Conservation (phyloP, 1,139 yeast species). For the Sugiyamaella castrensis region DNA sequence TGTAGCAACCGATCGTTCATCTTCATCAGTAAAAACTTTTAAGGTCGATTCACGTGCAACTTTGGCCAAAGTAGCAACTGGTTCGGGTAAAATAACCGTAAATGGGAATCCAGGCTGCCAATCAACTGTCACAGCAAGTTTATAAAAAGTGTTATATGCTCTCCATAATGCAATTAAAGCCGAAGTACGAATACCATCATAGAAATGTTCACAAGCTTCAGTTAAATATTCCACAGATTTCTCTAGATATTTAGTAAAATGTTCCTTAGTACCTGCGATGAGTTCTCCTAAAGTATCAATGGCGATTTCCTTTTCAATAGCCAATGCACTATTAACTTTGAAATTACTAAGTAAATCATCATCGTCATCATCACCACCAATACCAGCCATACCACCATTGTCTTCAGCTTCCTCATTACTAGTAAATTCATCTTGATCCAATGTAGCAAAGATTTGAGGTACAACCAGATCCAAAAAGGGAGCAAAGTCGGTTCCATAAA, state of each 20-base stretch:
- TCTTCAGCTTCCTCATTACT: constrained; percentile 38
- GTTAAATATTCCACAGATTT: constrained; percentile 61
- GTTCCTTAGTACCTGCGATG: constrained; percentile 79
- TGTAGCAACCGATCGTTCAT: constrained; percentile 74
- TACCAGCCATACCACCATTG: constrained; percentile 28
- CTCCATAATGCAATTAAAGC: constrained; percentile 83
- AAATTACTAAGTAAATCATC: constrained; percentile 64
- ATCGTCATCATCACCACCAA: constrained; percentile 31
- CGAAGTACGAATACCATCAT: constrained; percentile 83
- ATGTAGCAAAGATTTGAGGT: constrained; percentile 79
- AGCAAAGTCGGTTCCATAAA: constrained; percentile 85
- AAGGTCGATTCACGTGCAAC: constrained; percentile 66
- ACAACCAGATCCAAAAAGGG: constrained; percentile 79
- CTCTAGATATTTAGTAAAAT: constrained; percentile 76
- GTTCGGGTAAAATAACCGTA: constrained; percentile 28
- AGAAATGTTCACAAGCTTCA: constrained; percentile 79
- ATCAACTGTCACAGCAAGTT: constrained; percentile 35
- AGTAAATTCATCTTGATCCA: constrained; percentile 59
- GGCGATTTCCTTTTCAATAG: constrained; percentile 97
- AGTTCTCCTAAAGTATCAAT: constrained; percentile 87
- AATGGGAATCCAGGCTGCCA: constrained; percentile 76
- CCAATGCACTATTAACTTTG: constrained; percentile 89
- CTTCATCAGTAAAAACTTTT: constrained; percentile 67
- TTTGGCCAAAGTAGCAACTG: constrained; percentile 57
- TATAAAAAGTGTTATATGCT: constrained; percentile 69